Conservation (phyloP, 2,329 filamentous ascomycete species). For the Nannizzia gypsea region DNA sequence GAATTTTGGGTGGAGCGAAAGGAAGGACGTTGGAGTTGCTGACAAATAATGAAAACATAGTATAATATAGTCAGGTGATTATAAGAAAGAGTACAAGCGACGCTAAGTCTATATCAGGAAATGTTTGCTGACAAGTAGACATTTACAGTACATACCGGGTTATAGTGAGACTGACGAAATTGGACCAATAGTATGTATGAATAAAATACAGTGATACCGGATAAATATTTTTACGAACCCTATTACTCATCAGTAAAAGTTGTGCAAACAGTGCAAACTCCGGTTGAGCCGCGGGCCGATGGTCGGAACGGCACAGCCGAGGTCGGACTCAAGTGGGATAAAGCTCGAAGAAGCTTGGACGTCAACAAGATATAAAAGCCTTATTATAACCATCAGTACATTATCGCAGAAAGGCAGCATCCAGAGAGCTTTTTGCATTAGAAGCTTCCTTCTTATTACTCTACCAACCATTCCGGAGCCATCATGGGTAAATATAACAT, state of each 20-base stretch:
- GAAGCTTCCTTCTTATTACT: too few species aligned
- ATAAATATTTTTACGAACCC: neutral
- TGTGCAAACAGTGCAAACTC: neutral
- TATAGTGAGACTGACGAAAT: neutral
- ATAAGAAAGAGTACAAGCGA: too few species aligned
- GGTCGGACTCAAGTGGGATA: neutral
- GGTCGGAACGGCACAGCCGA: neutral
- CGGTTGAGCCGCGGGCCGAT: neutral
- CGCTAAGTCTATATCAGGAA: too few species aligned
- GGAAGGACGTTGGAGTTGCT: neutral
- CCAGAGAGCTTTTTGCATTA: neutral
- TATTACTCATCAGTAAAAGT: neutral
- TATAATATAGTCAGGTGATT: neutral
- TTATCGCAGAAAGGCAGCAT: neutral
- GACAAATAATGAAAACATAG: neutral
- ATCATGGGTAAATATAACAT: conserved; percentile 47
- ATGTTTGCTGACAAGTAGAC: too few species aligned
- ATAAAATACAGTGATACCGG: too few species aligned
- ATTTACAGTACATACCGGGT: neutral
- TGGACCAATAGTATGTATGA: neutral
- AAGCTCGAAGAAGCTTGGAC: neutral
- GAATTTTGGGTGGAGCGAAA: too few species aligned
- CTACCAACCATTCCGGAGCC: neutral
- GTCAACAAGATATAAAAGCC: too few species aligned
- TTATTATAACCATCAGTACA: too few species aligned